Evolutionary conservation across 495 filamentous ascomycete species (phyloP), one percentile per base, ranked within the genome.

Genomic region (Neurospora sp.): DNA sequence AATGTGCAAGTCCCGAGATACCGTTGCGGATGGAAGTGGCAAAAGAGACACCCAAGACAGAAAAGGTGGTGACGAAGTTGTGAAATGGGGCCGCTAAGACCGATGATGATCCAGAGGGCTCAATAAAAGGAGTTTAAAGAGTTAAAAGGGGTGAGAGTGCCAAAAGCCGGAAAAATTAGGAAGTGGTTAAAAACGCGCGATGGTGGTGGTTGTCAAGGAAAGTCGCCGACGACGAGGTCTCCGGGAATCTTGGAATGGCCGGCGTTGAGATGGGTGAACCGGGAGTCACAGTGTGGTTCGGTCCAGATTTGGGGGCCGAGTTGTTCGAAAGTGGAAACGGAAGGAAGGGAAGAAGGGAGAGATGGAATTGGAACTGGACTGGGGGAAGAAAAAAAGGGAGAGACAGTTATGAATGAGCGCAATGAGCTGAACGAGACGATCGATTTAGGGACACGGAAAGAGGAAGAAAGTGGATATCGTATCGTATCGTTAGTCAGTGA

Each of bases 301-400:
- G 71, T 22, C 27, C 27, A 31, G 69, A 44, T 47, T 70, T 71
- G 18, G 37, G 22, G 69, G 39, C 39, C 22, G 39, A 42, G 7
- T 39, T 37, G 39, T 71, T 65, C 37, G 68, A 39, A 72, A 70
- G 42, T 42, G 39, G 69, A 59, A 71, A 71, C 20, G 61, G 71
- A 39, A 45, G 44, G 38, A 72, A 71, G 9, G 10, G 6, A 74
- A 22, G 41, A 71, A 70, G 18, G 41, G 68, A 35, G 70, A 59
- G 69, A 69, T 71, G 45, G 69, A 44, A 40, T 68, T 18, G 69
- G 73, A 41, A 70, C 37, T 70, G 27, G 70, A 72, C 73, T 77
- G 71, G 74, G 75, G 31, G 3, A 18, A 42, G 42, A 69, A 40
- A 31, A 59, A 22, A 72, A 72, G 14, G 68, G 39, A 42, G 22